phyloP scores from a whole-genome alignment of 305 asterid genomes.

The Plantago rigida region DNA sequence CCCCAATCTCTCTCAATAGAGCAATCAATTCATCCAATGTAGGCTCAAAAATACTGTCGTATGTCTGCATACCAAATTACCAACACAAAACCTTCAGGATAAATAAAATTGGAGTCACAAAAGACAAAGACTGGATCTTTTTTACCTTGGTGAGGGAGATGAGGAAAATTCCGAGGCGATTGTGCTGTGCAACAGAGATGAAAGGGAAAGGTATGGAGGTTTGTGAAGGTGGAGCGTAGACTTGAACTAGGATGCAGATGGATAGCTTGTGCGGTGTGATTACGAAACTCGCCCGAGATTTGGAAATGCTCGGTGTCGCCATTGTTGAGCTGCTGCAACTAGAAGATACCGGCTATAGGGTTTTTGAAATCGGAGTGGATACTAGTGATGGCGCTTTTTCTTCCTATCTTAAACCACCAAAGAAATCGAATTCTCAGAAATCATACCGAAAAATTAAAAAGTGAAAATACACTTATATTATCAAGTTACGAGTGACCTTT shows the following conservation, averaged over 20 bases:
- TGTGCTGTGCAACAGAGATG: slow-evolving; percentile 76
- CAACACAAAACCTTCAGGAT: not conserved
- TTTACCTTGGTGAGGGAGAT: slow-evolving; percentile 67
- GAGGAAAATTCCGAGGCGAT: slow-evolving; percentile 64
- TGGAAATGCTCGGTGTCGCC: slow-evolving; percentile 38
- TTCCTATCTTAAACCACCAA: not conserved
- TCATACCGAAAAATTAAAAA: too few species aligned
- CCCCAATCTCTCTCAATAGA: slow-evolving; percentile 55
- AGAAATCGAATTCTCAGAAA: too few species aligned
- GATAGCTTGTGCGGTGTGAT: slow-evolving; percentile 84
- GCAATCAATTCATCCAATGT: slow-evolving; percentile 55
- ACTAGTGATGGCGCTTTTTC: not conserved
- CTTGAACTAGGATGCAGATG: slow-evolving; percentile 61
- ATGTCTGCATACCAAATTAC: slow-evolving; percentile 37
- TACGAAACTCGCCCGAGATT: slow-evolving; percentile 50
- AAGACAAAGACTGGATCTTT: too few species aligned
- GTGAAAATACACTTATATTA: too few species aligned
- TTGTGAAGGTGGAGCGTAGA: slow-evolving; percentile 78
- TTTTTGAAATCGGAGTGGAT: slow-evolving; percentile 23
- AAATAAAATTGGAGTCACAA: not conserved
- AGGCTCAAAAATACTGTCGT: slow-evolving; percentile 70
- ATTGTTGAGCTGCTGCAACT: slow-evolving; percentile 25
- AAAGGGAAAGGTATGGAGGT: slow-evolving; percentile 62
- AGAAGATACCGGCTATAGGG: slow-evolving; percentile 33
- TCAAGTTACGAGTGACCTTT: too few species aligned